Percentiles rank a stretch among this genome's conserved stretches.
phyloP scores from a whole-genome alignment of 192 early-diverging fungal genomes.

The Coemansia sp. region DNA sequence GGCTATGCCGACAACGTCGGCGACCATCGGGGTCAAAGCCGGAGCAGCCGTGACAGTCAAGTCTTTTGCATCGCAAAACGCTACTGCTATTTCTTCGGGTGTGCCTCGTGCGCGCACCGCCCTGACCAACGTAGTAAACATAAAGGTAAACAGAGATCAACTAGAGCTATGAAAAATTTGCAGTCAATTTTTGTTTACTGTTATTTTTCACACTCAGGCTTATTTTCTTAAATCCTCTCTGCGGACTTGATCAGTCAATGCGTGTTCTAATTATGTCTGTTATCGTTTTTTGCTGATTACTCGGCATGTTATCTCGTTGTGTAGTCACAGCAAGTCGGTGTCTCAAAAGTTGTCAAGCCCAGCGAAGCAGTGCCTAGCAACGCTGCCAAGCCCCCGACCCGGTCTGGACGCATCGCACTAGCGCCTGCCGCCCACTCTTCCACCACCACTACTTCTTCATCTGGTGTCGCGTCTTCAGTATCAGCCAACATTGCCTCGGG shows the following conservation, averaged over 20 bases:
- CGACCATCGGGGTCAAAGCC: slow-evolving; percentile 4
- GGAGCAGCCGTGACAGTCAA: slow-evolving; percentile 10
- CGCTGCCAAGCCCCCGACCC: slow-evolving; percentile 1
- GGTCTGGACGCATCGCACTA: slow-evolving; percentile 5
- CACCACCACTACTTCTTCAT: neutral
- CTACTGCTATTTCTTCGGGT: neutral
- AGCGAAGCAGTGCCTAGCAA: slow-evolving; percentile 15
- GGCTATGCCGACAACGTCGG: slow-evolving; percentile 4
- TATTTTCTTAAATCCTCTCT: neutral
- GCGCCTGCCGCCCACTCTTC: neutral
- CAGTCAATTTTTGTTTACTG: slow-evolving; percentile 4
- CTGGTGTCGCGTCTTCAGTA: neutral
- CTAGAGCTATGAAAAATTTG: neutral
- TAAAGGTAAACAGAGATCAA: slow-evolving; percentile 18
- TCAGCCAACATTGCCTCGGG: neutral
- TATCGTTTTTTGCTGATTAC: too few relatives aligned
- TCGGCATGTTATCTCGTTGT: neutral
- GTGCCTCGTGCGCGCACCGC: slow-evolving; percentile 22
- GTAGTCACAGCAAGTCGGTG: neutral
- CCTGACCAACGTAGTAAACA: slow-evolving; percentile 27
- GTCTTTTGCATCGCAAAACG: slow-evolving; percentile 13
- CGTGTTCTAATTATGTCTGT: too few relatives aligned
- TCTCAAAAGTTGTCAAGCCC: slow-evolving; percentile 29
- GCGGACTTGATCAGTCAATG: too few relatives aligned
- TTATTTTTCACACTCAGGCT: slow-evolving; percentile 6